Evolutionary conservation across 2,329 filamentous ascomycete genomes (phyloP).

Genomic region (Didymella pomorum): DNA sequence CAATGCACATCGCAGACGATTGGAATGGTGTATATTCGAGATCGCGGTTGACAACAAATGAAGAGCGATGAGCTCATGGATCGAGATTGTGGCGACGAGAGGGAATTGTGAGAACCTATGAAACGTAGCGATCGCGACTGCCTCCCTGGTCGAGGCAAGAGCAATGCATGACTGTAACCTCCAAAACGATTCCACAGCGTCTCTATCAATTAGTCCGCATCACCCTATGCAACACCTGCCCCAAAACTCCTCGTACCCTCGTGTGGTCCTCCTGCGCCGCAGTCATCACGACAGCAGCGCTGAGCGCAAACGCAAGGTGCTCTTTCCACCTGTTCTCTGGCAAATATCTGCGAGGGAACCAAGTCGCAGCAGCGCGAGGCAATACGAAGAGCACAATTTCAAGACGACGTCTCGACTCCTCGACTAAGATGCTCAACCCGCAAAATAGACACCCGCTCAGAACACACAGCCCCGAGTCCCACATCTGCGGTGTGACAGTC

Average conservation of each 20-base stretch:
- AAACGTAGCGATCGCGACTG: background rate
- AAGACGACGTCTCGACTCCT: constrained; percentile 69
- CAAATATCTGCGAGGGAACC: constrained; percentile 74
- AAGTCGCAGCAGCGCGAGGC: constrained; percentile 76
- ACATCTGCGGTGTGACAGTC: constrained; percentile 61
- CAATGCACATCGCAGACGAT: no score
- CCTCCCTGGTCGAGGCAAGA: no score
- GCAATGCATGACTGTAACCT: no score
- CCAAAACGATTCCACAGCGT: no score
- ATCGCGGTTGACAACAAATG: no score
- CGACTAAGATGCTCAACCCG: constrained; percentile 82
- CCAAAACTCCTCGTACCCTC: constrained; percentile 42
- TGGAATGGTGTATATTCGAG: no score
- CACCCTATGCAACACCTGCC: constrained; percentile 32
- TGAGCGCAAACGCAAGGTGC: constrained; percentile 41
- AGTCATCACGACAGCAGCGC: constrained; percentile 43
- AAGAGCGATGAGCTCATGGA: no score
- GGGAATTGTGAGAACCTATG: background rate
- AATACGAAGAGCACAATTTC: constrained; percentile 84
- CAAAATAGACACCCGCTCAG: constrained; percentile 76
- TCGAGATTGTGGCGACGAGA: no score
- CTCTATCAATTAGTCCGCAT: constrained; percentile 26
- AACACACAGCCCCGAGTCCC: constrained; percentile 72
- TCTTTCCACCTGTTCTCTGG: constrained; percentile 41
- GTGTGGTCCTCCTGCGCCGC: constrained; percentile 38